Conservation (phyloP, 257 asterid species). For the Solanum sitiens region DNA sequence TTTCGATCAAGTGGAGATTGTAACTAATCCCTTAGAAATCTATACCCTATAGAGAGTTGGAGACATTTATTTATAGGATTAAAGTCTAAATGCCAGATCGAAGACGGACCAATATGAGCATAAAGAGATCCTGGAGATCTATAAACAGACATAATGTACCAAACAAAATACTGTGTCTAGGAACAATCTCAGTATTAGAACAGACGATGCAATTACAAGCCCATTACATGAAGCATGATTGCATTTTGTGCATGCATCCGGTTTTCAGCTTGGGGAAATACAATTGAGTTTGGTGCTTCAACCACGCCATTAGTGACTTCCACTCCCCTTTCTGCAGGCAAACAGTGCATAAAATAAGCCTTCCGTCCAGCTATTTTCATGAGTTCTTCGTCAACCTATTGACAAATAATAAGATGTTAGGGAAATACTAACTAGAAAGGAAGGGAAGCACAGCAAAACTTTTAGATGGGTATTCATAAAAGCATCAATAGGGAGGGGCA, state of each 20-base stretch:
- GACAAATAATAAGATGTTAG: not conserved
- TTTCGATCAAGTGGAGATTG: not conserved
- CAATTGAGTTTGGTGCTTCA: slow-evolving; percentile 82
- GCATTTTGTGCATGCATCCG: slow-evolving; percentile 96
- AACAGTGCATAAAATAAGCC: slow-evolving; percentile 86
- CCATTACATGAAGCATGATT: slow-evolving; percentile 83
- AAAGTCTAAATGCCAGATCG: not conserved
- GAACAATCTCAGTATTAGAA: not conserved
- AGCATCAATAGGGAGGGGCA: not conserved
- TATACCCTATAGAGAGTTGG: not conserved
- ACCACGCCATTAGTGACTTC: slow-evolving; percentile 73
- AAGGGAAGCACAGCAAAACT: not conserved
- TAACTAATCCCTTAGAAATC: not conserved
- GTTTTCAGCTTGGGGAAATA: slow-evolving; percentile 86
- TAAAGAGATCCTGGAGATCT: not conserved
- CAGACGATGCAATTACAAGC: slow-evolving; percentile 22
- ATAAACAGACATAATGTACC: not conserved
- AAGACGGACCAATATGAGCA: not conserved
- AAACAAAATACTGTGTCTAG: not conserved
- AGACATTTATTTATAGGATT: not conserved
- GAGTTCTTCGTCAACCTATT: slow-evolving; percentile 78
- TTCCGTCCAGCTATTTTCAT: slow-evolving; percentile 77
- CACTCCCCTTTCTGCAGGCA: slow-evolving; percentile 86
- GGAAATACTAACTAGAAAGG: not conserved
- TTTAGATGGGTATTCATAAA: not conserved